phyloP scores from a whole-genome alignment of 176 grass and related monocot genomes.

The Rhynchospora tenuis region DNA sequence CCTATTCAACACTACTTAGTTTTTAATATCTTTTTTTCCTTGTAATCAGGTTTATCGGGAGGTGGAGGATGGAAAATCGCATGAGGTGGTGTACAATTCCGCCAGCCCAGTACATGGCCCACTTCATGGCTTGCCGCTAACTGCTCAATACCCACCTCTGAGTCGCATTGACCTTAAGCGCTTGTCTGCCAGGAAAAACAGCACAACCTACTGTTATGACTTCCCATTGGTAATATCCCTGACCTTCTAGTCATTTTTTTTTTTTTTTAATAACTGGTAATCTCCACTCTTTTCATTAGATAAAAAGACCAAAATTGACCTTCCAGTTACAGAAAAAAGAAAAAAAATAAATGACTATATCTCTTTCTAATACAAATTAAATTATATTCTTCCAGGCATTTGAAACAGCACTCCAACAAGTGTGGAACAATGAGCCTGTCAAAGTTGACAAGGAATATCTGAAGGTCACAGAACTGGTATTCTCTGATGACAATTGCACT shows the following conservation, averaged over 20 bases:
- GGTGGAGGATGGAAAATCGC: constrained; percentile 59
- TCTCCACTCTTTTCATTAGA: no score
- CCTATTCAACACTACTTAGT: background rate
- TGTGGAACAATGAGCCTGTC: constrained; percentile 52
- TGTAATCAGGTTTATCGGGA: constrained; percentile 80
- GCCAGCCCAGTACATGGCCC: constrained; percentile 46
- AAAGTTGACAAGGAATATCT: constrained; percentile 44
- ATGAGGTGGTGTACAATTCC: constrained; percentile 69
- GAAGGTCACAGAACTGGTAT: constrained; percentile 68
- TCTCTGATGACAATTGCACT: constrained; percentile 53
- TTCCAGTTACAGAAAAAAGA: background rate
- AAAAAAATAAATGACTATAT: background rate
- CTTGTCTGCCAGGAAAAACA: constrained; percentile 72
- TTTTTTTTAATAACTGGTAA: no score
- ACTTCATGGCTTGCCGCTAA: constrained; percentile 65
- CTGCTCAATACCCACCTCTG: constrained; percentile 64
- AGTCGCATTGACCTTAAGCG: constrained; percentile 77
- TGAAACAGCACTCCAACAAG: constrained; percentile 73
- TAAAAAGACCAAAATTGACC: no score
- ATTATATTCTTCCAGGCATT: constrained; percentile 58
- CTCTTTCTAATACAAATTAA: background rate
- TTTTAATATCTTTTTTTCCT: constrained; percentile 5
- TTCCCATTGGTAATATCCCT: constrained; percentile 70
- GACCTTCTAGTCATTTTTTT: background rate
- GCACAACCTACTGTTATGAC: constrained; percentile 98